Evolutionary conservation across 331 rosid species (phyloP), one percentile per base, ranked within the genome.

Genomic region (Dryas integrifolia): DNA sequence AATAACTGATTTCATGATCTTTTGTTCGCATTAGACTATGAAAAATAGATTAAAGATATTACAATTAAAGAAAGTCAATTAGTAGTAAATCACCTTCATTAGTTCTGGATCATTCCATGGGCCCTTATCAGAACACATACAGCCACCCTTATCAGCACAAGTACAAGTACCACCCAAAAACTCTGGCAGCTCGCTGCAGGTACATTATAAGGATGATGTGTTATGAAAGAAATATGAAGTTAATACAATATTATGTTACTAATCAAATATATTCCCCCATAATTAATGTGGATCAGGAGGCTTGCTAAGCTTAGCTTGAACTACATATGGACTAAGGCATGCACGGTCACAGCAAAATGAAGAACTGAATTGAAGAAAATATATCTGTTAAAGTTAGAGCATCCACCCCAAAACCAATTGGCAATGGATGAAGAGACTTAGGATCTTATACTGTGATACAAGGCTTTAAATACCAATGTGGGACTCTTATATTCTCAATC

Each of bases 91-190:
- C 78, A 92, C 98, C 97, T 86, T 88, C 35, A 78, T 35, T 39
- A 89, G 83, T 16, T 87, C 96, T 15, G 90, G 79, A 72, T 89
- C 96, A 82, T 93, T 90, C 98, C 98, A 93, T 24, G 97, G 98
- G 45, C 98, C 98, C 84, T 90, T 93, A 79, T 90, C 96, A 0
- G 98, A 90, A 72, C 86, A 83, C 94, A 90, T 85, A 73, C 98
- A 93, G 6, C 98, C 96, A 16, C 97, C 98, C 83, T 89, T 88
- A 82, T 88, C 93, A 9, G 77, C 90, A 74, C 98, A 93, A 55
- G 92, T 89, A 74, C 97, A 87, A 53, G 86, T 67, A 67, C 97
- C 98, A 13, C 98, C 98, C 61, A 89, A 70, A 77, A 93, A 91
- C 74, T 89, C 92, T 4, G 98, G 97, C 80, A 93, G 88, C 80